Base-by-base conservation (phyloP, 345 rosid genomes). In the Heritiera fomes region DNA sequence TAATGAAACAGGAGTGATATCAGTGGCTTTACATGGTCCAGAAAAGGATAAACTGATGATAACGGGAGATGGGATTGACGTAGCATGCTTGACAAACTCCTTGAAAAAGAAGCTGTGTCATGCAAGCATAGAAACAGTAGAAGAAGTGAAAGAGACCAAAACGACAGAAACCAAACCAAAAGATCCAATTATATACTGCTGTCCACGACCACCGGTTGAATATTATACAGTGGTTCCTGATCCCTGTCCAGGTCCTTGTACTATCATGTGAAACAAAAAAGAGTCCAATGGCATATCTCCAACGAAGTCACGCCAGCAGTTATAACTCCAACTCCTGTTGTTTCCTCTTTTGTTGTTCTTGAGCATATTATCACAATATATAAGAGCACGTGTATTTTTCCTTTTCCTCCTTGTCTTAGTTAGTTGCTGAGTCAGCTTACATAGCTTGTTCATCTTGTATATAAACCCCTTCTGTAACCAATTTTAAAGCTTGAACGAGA, bases 61-160 rank as follows among this genome's bases (percentile, higher is more conserved):
- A 23, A 23, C 28, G 28, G 28, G 28, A 23, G 28, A 23, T 23
- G 28, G 28, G 28, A 23, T 23, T 23, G 28, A 23, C 28, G 28
- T 23, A 23, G 28, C 28, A 23, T 23, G 28, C 28, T 23, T 23
- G 28, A 23, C 28, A 23, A 23, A 23, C 28, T 23, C 28, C 28
- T 23, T 23, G 28, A 23, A 23, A 23, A 23, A 23, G 28, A 23
- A 23, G 43, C 71, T 71, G 3, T 78, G 79, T 4, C 50, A 72
- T 50, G 89, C 75, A 59, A 66, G 2, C 9, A 47, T 87, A 66
- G 81, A 75, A 34, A 67, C 49, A 9, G 81, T 87, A 15, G 85
- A 79, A 81, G 84, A 79, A 81, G 84, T 23, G 28, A 23, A 83
- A 70, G 77, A 83, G 8, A 80, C 62, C n/a, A 30, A 49, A 47